These are phyloP conservation scores for Sporothrix curviconia DNA, from an alignment of 2,329 filamentous ascomycete species.

Conservation along the genomic window DNA sequence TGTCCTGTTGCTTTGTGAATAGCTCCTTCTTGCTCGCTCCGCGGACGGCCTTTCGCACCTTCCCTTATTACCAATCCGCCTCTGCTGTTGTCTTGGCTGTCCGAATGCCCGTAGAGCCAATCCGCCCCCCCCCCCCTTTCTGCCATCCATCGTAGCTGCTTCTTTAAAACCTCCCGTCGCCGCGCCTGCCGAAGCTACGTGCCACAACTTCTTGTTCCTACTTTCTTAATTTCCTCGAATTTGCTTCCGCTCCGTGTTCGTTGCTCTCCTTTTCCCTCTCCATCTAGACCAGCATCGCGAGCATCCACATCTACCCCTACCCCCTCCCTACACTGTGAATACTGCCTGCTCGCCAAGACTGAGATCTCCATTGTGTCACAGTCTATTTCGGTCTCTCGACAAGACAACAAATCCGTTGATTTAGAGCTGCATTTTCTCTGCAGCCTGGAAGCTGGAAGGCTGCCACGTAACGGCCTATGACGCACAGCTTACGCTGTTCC, in stretches of 20 bases:
- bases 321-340: no score
- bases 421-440: not conserved
- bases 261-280: not conserved
- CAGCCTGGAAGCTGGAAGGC: not conserved
- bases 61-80: slow-evolving; percentile 9
- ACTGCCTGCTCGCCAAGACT: not conserved
- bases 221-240: not conserved
- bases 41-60: slow-evolving; percentile 1
- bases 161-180: not conserved
- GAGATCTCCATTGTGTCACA: no score
- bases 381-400: not conserved
- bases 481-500: slow-evolving; percentile 1
- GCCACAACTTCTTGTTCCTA: not conserved
- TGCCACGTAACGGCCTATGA: not conserved
- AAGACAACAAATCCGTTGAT: not conserved
- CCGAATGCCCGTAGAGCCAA: not conserved
- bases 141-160: slow-evolving; percentile 6
- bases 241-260: not conserved
- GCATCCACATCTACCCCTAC: not conserved
- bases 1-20: slow-evolving; percentile 3
- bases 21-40: slow-evolving; percentile 3
- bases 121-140: not conserved
- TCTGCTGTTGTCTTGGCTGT: not conserved
- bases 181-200: not conserved
- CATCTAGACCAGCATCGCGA: not conserved